Evolutionary conservation across 108 stramenopile species (phyloP), one percentile per base, ranked within the genome.

Genomic region (Stephanodiscus minutulus): DNA sequence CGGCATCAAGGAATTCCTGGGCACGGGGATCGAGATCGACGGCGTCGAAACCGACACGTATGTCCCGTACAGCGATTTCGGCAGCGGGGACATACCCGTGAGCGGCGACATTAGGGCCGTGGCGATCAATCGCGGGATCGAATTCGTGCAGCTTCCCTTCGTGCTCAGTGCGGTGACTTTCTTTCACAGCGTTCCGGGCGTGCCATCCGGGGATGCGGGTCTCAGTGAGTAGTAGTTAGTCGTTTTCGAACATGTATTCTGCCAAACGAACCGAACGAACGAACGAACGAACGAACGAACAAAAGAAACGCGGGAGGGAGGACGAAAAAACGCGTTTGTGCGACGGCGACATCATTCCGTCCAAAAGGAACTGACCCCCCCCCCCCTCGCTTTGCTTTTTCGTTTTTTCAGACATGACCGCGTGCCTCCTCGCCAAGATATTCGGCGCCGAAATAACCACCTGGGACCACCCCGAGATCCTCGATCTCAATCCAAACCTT

Each of bases 51-150:
- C 46, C 24, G 65, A 61, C 53, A 50, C 72, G 52, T 76, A 53
- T 58, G 4, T 28, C 18, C 56, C 82, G 10, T 71, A 79, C 60
- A 84, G 66, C 47, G 88, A 92, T 66, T 96, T 93, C 64, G 91
- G 87, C 4, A 73, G 85, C 52, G 95, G 95, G 18, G 91, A 96
- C 71, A 86, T 93, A 59, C 95, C 95, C 56, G 50, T 96, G 53
- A 25, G 25, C 11, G 46, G 70, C 0, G 79, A 80, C 18, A 54
- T 74, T 49, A 85, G 75, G 52, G 57, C 70, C 13, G 61, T 64
- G 1, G 81, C 87, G 69, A 56, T 73, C 1, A 49, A 24, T 13
- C 60, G 39, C 15, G 82, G 67, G 24, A 43, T 64, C 33, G 76
- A 72, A 31, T 73, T 93, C 43, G 77, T 93, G 8, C 95, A 96